Evolutionary conservation across 495 filamentous ascomycete genomes (phyloP).

Genomic region (Parathielavia appendiculata): DNA sequence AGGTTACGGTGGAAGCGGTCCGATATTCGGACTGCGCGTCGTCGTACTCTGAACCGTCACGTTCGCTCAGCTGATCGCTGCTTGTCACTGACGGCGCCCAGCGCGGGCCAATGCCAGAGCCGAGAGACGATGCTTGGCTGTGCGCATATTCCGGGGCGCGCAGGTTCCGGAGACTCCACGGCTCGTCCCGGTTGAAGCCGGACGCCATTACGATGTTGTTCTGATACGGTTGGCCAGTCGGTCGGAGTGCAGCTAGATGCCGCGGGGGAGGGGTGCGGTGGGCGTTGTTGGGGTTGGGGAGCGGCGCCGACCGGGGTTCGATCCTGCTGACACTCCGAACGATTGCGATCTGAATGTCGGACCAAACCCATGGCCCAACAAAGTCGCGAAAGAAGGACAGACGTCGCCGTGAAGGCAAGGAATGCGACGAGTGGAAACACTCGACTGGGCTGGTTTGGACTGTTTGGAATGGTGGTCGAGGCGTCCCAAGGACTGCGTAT

Average conservation of each 20-base stretch:
- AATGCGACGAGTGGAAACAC: too few species aligned
- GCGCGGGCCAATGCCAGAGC: not conserved
- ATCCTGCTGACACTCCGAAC: not conserved
- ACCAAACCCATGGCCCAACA: not conserved
- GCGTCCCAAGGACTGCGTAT: too few species aligned
- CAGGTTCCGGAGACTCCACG: not conserved
- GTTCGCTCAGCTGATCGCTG: not conserved
- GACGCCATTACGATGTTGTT: conserved; percentile 5
- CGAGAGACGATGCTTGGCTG: not conserved
- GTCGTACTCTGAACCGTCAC: not conserved
- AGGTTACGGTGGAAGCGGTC: not conserved
- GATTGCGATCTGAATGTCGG: not conserved
- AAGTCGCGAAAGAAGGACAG: not conserved
- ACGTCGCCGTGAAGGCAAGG: too few species aligned
- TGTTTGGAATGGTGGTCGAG: too few species aligned
- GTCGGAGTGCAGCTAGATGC: not conserved
- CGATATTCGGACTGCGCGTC: not conserved
- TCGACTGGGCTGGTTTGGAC: not conserved
- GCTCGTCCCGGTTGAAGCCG: conserved; percentile 5
- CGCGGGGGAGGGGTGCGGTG: too few species aligned
- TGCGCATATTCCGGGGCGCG: not conserved
- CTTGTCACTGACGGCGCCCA: not conserved
- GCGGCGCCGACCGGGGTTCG: conserved; percentile 4
- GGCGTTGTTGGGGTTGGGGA: not conserved
- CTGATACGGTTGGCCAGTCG: not conserved